phyloP scores from a whole-genome alignment of 805 yeast genomes.

The Metschnikowia dekortorum region DNA sequence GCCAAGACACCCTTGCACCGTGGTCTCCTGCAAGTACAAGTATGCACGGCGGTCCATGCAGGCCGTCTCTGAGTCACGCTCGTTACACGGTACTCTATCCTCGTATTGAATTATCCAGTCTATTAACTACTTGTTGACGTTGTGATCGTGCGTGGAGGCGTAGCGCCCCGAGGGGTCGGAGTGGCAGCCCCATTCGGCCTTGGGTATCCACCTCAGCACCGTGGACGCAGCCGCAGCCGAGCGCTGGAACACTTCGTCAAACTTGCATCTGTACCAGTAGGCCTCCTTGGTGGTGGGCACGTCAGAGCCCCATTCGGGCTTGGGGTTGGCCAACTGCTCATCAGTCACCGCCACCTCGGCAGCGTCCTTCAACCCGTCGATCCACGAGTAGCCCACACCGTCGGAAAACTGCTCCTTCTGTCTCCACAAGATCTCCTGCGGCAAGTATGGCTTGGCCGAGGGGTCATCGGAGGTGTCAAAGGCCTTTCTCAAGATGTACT shows the following conservation, averaged over 20 bases:
- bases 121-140: constrained; percentile 26
- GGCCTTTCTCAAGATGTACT: constrained; percentile 95
- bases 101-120: background rate
- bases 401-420: constrained; percentile 99
- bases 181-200: constrained; percentile 99
- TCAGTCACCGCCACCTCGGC: constrained; percentile 85
- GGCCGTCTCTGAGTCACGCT: too few species aligned
- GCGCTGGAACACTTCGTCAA: constrained; percentile 83
- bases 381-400: constrained; percentile 99
- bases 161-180: constrained; percentile 98
- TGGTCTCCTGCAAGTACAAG: too few species aligned
- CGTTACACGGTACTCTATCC: too few species aligned
- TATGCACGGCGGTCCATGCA: too few species aligned
- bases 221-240: constrained; percentile 90
- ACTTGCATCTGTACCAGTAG: constrained; percentile 96
- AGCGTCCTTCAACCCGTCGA: constrained; percentile 92
- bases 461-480: constrained; percentile 91
- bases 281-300: constrained; percentile 98
- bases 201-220: constrained; percentile 99
- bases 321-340: constrained; percentile 86
- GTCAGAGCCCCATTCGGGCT: constrained; percentile 94
- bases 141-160: constrained; percentile 79
- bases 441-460: constrained; percentile 75
- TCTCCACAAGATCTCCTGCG: constrained; percentile 97
- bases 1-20: too few species aligned